Base-by-base conservation (phyloP, 768 basidiomycete genomes). In the Rhodosporidiobolus sp. region DNA sequence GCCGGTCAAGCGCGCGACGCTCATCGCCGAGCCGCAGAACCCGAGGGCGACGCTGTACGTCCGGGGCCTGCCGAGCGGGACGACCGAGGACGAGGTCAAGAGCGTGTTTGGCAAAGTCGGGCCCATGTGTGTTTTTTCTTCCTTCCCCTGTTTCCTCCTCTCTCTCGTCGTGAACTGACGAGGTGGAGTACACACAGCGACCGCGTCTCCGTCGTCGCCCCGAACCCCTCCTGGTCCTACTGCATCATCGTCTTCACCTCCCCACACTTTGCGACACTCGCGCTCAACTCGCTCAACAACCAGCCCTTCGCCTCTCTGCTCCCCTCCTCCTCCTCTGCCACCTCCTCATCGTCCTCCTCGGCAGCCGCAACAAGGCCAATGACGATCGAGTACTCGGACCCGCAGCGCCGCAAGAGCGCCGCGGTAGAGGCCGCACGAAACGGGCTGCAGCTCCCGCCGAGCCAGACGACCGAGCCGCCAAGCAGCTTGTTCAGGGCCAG, bases 21-120 rank as follows among this genome's bases (percentile, higher is more conserved):
- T 45, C 43, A 56, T 69, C 3, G 38, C 67, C 19, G 61, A 63
- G 26, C 67, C 67, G 38, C 32, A 57, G 54, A 69, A 69, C 35
- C 67, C 67, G 30, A 4, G 48, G 19, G 46, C 61, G 28, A 63
- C 48, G 28, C 20, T 69, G 30, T 69, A 22, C 26, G 55, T 69
- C 34, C 19, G 35, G 48, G 54, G 56, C 12, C 45, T 69, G 26
- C 61, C 67, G 8, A 35, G 45, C 19, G 35, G 45, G 22, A 35
- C 43, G 30, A 38, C 54, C 3, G 61, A 57, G 35, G 28, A 46
- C 2, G 67, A 63, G 6, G 19, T 69, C 1, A n/a, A 53, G 12
- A 7, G n/a, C 16, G 46, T 69, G 9, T 69, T 69, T 30, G 17
- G 16, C 7, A 48, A 54, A 8, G 63, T 22, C 35, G 67, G 67